Conservation (phyloP, 805 yeast species). For the Candida suzukii region DNA sequence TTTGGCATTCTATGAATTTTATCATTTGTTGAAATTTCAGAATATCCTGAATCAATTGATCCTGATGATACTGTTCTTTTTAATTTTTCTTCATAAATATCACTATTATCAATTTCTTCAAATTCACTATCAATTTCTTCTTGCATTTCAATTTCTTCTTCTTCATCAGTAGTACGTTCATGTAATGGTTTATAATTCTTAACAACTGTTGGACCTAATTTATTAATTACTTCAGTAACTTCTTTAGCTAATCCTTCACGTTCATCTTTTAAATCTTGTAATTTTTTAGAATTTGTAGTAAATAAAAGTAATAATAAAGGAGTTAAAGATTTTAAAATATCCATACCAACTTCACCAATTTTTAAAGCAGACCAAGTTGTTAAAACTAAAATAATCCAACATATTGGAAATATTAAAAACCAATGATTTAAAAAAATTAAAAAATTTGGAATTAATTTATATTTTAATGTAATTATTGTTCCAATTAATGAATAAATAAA, state of each 20-base stretch:
- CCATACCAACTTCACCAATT: slow-evolving; percentile 92
- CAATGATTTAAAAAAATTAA: slow-evolving; percentile 3
- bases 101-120: slow-evolving; percentile 9
- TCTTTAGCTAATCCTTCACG: slow-evolving; percentile 59
- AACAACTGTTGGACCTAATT: slow-evolving; percentile 76
- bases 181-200: slow-evolving; percentile 51
- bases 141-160: too few relatives aligned
- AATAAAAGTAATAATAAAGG: slow-evolving; percentile 67
- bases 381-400: slow-evolving; percentile 57
- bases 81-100: slow-evolving; percentile 1
- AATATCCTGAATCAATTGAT: slow-evolving; percentile 23
- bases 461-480: slow-evolving; percentile 14
- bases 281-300: slow-evolving; percentile 41
- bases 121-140: slow-evolving; percentile 16
- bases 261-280: slow-evolving; percentile 50
- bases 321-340: slow-evolving; percentile 72
- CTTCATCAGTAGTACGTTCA: slow-evolving; percentile 4
- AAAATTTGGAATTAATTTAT: slow-evolving; percentile 8
- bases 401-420: slow-evolving; percentile 33
- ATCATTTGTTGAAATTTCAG: slow-evolving; percentile 10
- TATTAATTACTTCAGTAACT: slow-evolving; percentile 75
- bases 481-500: slow-evolving; percentile 68
- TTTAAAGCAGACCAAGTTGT: slow-evolving; percentile 84
- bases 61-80: slow-evolving; percentile 11
- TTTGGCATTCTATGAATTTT: slow-evolving; percentile 15